These are phyloP conservation scores for Diaporthe destruens DNA, from an alignment of 2,329 filamentous ascomycete species.

Conservation along the genomic window DNA sequence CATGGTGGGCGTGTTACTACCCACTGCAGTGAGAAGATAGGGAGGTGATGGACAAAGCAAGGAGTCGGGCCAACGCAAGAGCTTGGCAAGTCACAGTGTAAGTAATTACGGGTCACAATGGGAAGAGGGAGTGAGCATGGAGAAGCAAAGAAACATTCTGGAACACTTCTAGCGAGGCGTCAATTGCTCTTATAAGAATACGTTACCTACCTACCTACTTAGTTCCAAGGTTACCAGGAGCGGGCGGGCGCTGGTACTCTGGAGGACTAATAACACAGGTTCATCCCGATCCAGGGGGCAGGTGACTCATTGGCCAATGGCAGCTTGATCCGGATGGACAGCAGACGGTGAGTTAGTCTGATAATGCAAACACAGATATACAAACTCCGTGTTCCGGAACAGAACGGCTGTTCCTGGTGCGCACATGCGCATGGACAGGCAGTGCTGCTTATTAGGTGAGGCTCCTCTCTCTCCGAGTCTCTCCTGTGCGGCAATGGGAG, in stretches of 20 bases:
- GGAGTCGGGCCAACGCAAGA: background rate
- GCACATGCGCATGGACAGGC: slow-evolving; percentile 23
- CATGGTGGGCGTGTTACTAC: slow-evolving; percentile 42
- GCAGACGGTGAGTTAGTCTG: slow-evolving; percentile 10
- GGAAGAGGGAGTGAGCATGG: background rate
- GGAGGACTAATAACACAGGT: slow-evolving; percentile 11
- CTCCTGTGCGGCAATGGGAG: slow-evolving; percentile 9
- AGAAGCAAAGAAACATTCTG: slow-evolving; percentile 12
- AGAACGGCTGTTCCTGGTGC: slow-evolving; percentile 5
- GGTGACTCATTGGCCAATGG: slow-evolving; percentile 45
- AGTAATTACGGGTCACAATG: background rate
- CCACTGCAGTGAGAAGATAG: background rate
- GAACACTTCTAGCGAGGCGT: slow-evolving; percentile 14
- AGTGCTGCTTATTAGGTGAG: slow-evolving; percentile 15
- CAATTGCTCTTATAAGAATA: slow-evolving; percentile 26
- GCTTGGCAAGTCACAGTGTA: background rate
- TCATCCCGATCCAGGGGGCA: slow-evolving; percentile 30
- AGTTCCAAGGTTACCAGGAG: background rate
- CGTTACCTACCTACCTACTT: background rate
- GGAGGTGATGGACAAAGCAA: slow-evolving; percentile 7
- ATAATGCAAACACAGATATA: slow-evolving; percentile 21
- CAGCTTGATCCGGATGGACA: slow-evolving; percentile 18
- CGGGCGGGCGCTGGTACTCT: background rate
- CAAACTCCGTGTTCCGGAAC: slow-evolving; percentile 29
- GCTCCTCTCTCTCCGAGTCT: slow-evolving; percentile 3